A percentile compares a stretch with the other conserved stretches of the same genome.
phyloP scores from a whole-genome alignment of 2,329 filamentous ascomycete species.

The Curvularia sp. region DNA sequence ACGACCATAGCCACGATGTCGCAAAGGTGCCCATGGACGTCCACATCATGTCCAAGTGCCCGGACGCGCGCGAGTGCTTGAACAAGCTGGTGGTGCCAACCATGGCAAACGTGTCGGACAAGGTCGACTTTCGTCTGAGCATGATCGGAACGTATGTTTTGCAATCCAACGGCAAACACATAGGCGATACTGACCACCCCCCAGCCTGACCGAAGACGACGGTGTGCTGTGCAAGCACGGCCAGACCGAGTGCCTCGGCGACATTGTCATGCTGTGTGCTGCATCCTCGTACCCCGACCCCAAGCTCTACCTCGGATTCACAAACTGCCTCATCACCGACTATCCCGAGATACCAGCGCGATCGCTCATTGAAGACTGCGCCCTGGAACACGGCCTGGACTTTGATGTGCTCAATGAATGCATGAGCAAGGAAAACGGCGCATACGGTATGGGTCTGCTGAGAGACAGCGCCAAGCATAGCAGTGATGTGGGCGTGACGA shows the following conservation, averaged over 20 bases:
- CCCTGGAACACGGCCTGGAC: conserved; percentile 87
- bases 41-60: conserved; percentile 95
- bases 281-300: conserved; percentile 81
- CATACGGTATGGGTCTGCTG: conserved; percentile 71
- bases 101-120: conserved; percentile 81
- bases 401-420: conserved; percentile 83
- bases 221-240: conserved; percentile 91
- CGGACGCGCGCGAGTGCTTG: conserved; percentile 85
- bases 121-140: conserved; percentile 89
- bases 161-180: not conserved
- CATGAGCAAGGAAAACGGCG: conserved; percentile 76
- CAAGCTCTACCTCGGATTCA: conserved; percentile 89
- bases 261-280: conserved; percentile 93
- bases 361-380: conserved; percentile 82
- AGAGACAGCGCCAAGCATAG: conserved; percentile 71
- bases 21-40: conserved; percentile 79
- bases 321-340: conserved; percentile 82
- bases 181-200: not conserved
- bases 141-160: conserved; percentile 79
- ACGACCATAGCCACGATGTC: conserved; percentile 20
- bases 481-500: conserved; percentile 55
- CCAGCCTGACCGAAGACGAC: conserved; percentile 72
- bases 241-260: conserved; percentile 86
- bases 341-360: conserved; percentile 80
- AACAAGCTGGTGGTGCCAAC: conserved; percentile 80